These are phyloP conservation scores for Rhizoctonia solani DNA, from an alignment of 1,284 basidiomycete species.

Conservation along the genomic window DNA sequence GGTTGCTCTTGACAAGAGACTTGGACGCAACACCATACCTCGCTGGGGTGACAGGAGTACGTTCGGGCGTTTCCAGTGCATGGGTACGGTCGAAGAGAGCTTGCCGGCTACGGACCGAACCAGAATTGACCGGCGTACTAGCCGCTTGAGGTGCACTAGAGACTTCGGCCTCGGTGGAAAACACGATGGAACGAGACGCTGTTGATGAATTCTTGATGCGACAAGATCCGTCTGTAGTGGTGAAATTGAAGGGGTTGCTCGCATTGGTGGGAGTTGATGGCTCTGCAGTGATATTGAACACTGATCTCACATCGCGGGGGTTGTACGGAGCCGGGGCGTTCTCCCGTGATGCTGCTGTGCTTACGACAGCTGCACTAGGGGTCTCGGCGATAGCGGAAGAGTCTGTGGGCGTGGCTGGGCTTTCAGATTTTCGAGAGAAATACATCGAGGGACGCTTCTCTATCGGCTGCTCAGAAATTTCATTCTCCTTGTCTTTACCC, in stretches of 20 bases:
- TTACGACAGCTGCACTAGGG: too few relatives aligned
- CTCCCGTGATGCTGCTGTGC: too few relatives aligned
- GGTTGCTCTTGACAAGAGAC: background rate
- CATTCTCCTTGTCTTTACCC: constrained; percentile 3
- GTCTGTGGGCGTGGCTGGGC: background rate
- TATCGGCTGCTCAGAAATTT: background rate
- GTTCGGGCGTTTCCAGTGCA: background rate
- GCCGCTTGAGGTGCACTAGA: background rate
- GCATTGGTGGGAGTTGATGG: background rate
- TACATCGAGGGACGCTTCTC: constrained; percentile 20
- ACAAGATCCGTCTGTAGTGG: background rate
- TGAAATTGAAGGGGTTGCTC: background rate
- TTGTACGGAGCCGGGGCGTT: background rate
- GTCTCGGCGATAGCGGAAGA: too few relatives aligned
- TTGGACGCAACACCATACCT: background rate
- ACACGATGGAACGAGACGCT: background rate
- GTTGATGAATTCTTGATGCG: background rate
- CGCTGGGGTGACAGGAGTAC: background rate
- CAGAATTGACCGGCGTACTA: background rate
- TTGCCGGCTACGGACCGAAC: constrained; percentile 22
- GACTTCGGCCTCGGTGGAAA: background rate
- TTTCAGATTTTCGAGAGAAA: background rate
- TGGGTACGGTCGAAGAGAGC: constrained; percentile 20
- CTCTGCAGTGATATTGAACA: background rate
- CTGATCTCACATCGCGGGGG: constrained; percentile 12